Conservation (phyloP, 108 stramenopile genomes). For the Nannochloropsis gaditana region DNA sequence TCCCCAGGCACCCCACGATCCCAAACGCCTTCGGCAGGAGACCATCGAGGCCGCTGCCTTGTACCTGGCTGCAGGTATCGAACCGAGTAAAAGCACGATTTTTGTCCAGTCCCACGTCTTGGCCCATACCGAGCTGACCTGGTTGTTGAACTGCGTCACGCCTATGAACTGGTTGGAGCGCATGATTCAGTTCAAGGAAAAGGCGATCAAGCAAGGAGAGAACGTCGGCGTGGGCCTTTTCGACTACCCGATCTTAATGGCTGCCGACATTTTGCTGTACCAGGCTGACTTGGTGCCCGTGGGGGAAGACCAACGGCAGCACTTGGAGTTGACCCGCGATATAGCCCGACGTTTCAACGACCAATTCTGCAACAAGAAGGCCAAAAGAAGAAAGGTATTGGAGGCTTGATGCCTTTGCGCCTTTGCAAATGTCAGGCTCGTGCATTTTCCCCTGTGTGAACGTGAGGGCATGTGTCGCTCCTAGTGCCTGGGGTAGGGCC, state of each 20-base stretch:
- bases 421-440: not conserved
- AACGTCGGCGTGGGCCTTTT: constrained; percentile 79
- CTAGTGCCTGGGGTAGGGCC: not conserved
- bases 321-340: constrained; percentile 96
- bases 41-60: constrained; percentile 48
- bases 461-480: not conserved
- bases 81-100: constrained; percentile 53
- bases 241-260: constrained; percentile 96
- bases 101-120: constrained; percentile 71
- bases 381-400: constrained; percentile 20
- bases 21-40: constrained; percentile 22
- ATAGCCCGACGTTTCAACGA: constrained; percentile 90
- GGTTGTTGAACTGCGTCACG: constrained; percentile 92
- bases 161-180: constrained; percentile 98
- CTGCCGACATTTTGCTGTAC: constrained; percentile 96
- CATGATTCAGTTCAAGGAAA: constrained; percentile 99
- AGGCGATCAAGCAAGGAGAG: constrained; percentile 74
- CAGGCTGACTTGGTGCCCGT: constrained; percentile 94
- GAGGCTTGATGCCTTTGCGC: not conserved
- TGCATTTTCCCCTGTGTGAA: not conserved
- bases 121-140: constrained; percentile 92
- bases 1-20: not conserved
- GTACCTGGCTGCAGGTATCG: constrained; percentile 54
- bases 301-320: constrained; percentile 96
- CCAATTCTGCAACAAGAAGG: constrained; percentile 75